Base-by-base conservation (phyloP, 768 basidiomycete species). In the Tubosaeta sp. region DNA sequence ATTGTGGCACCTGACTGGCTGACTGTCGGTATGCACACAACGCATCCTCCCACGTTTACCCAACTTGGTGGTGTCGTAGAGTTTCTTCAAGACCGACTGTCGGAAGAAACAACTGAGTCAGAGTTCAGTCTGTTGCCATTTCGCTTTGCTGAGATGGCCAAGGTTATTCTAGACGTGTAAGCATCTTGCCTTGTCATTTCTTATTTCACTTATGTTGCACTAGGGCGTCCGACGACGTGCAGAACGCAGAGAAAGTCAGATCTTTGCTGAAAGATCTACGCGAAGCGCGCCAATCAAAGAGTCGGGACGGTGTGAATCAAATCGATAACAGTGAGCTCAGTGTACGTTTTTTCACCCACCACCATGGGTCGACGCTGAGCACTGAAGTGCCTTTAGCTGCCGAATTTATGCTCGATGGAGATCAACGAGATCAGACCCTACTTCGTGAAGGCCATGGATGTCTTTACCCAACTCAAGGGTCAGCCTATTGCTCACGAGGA, bases 241-340 rank as follows among this genome's bases (percentile, higher is more conserved):
- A 86, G 49, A 83, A 85, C 52, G 83, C 94, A 5, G 92, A 97
- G 50, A 88, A 83, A 59, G 74, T 98, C 19, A 82, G 91, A 6
- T 85, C 85, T 6, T 71, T 98, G 2, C 78, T 98, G 17, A 95
- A 98, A 67, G 94, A 97, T 65, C 75, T 98, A n/a, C 86, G 95
- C 12, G 95, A 98, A 73, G 91, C 91, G 12, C 80, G 97, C 35
- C 95, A 97, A 67, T 88, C 94, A 8, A 99, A 99, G 65, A 86
- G 89, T 71, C 74, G 95, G 55, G 83, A 88, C 50, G 94, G 94
- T 76, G 72, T 98, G 2, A 76, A 79, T 54, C 81, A 80, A 53
- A 76, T 97, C 27, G 89, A 94, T 66, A 81, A 90, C 63, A 87
- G 83, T 57, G 88, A 90, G 66, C 77, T 93, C 26, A 84, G 83